Evolutionary conservation across 2,329 filamentous ascomycete species (phyloP), one percentile per base, ranked within the genome.

Genomic region (Microascus cirrosus): DNA sequence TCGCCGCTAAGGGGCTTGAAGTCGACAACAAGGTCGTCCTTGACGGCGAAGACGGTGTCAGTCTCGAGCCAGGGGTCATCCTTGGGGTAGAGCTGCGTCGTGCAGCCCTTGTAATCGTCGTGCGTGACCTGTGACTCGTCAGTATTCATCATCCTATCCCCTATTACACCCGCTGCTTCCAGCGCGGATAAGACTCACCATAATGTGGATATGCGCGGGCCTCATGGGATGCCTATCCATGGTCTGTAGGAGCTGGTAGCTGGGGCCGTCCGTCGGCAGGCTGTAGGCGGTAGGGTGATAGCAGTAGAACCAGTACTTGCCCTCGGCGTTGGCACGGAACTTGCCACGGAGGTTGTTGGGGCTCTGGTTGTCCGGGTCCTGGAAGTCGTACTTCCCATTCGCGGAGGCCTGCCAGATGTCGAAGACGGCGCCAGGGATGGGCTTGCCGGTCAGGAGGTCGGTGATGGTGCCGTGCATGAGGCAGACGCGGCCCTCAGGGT

Each of bases 331-430:
- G 62, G 84, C 82, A 64, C 78, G 80, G 77, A 90, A 90, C 75
- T 89, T 90, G 69, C 87, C 87, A 51, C 87, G 81, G 50, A 90
- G 77, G 76, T 90, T 90, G 79, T 89, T 87, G 67, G 82, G 81
- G 55, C 74, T 73, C 76, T 89, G 86, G 73, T 83, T 83, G 59
- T 84, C 79, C 0, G 85, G 85, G 70, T 90, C 87, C 71, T 88
- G 85, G 77, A 87, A 83, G 67, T 89, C 85, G 76, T 90, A 90
- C 68, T 85, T 84, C 69, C 86, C 86, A 73, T 89, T 90, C 70
- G 84, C 77, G 63, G 81, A 86, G 55, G 87, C 86, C 69, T 90
- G 85, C 87, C 87, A 90, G 75, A 90, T 86, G 68, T 90, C 87
- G 65, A 90, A 83, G 62, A 88, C 83, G 63, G 86, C 86, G 65